Conservation (phyloP, 1,284 basidiomycete species). For the Malassezia cuniculi region DNA sequence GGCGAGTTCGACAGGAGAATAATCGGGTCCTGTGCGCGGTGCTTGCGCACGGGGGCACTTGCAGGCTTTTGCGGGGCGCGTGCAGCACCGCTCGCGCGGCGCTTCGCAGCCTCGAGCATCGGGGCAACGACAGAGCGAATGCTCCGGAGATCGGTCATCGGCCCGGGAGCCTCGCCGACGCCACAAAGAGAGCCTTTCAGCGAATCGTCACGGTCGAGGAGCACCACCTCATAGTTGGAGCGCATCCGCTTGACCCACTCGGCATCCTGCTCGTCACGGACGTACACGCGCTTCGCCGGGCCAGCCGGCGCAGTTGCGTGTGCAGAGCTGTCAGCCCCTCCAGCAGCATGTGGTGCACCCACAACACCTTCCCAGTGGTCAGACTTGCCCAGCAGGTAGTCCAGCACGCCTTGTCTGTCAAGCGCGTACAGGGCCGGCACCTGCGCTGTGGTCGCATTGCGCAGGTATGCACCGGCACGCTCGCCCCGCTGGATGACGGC, state of each 20-base stretch:
- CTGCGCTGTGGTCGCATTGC: conserved; percentile 27
- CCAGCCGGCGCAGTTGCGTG: conserved; percentile 5
- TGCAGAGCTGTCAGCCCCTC: conserved; percentile 7
- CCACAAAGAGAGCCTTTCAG: conserved; percentile 17
- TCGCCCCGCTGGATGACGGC: conserved; percentile 30
- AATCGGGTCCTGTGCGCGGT: conserved; percentile 56
- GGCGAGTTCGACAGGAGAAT: conserved; percentile 93
- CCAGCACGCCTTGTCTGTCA: conserved; percentile 31
- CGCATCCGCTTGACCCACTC: conserved; percentile 38
- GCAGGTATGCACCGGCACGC: conserved; percentile 32
- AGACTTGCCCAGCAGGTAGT: conserved; percentile 31
- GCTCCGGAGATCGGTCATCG: conserved; percentile 16
- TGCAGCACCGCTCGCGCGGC: conserved; percentile 4
- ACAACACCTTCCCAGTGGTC: conserved; percentile 30
- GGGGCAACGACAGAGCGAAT: conserved; percentile 20
- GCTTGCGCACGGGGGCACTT: conserved; percentile 16
- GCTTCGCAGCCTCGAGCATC: conserved; percentile 28
- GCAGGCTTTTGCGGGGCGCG: conserved; percentile 15
- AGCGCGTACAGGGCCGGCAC: conserved; percentile 29
- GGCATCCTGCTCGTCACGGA: conserved; percentile 29
- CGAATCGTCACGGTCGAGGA: conserved; percentile 30
- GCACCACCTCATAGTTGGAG: conserved; percentile 24
- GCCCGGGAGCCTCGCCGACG: not conserved
- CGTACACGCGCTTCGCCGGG: conserved; percentile 28
- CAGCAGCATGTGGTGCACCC: conserved; percentile 6